Base-by-base conservation (phyloP, 2,329 filamentous ascomycete species). In the Microdochium trichocladiopsis region DNA sequence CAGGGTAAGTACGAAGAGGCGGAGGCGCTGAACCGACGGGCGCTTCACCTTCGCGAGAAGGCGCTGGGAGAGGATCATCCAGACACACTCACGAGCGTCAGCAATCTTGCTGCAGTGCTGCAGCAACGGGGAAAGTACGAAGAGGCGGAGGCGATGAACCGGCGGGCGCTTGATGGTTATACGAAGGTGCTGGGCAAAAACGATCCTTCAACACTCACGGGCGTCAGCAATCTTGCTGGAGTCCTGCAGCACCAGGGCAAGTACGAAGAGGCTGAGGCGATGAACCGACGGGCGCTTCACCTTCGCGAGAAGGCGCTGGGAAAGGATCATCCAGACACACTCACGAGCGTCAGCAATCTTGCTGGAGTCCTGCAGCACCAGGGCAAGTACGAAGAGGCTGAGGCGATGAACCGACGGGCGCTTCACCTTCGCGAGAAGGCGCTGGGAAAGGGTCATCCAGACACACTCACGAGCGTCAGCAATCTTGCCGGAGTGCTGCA, bases 181-280 rank as follows among this genome's bases (percentile, higher is more conserved):
- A n/a, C n/a, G n/a, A n/a, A n/a, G n/a, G n/a, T n/a, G n/a, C n/a
- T n/a, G n/a, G n/a, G n/a, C n/a, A n/a, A n/a, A n/a, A n/a, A n/a
- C n/a, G n/a, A n/a, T n/a, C n/a, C n/a, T n/a, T n/a, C n/a, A n/a
- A n/a, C n/a, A n/a, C n/a, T n/a, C n/a, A n/a, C n/a, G n/a, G n/a
- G n/a, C n/a, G n/a, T n/a, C n/a, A n/a, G n/a, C n/a, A n/a, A n/a
- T n/a, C n/a, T n/a, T n/a, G n/a, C n/a, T n/a, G n/a, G n/a, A n/a
- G n/a, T n/a, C n/a, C n/a, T n/a, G n/a, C n/a, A 22, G 53, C 57
- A 21, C 57, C n/a, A n/a, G n/a, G n/a, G n/a, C n/a, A n/a, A n/a
- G n/a, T n/a, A n/a, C n/a, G n/a, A n/a, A n/a, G n/a, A 65, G 50
- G 65, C 66, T 2, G 62, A 63, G 50, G 50, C 56, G 33, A 53